Conservation (phyloP, 768 basidiomycete species). For the Suillus subluteus region DNA sequence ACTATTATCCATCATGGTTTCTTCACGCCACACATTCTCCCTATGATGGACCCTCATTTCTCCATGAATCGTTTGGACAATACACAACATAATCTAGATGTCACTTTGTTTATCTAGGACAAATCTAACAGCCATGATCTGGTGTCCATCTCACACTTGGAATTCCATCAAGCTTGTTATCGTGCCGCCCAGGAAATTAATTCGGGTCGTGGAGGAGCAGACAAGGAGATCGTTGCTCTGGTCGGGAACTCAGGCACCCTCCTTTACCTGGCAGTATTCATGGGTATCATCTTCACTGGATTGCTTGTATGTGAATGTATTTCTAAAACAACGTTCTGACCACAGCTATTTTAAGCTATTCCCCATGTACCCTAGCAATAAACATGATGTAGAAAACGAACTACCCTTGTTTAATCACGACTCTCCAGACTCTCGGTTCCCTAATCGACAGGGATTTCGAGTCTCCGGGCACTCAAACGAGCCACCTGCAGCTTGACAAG, state of each 20-base stretch:
- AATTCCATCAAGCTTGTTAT: slow-evolving; percentile 49
- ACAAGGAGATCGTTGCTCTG: slow-evolving; percentile 41
- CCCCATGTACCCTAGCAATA: slow-evolving; percentile 42
- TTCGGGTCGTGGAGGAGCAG: slow-evolving; percentile 34
- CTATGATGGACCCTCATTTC: slow-evolving; percentile 36
- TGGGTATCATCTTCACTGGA: slow-evolving; percentile 43
- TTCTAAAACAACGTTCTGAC: neutral
- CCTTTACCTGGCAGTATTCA: slow-evolving; percentile 44
- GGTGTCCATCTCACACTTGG: slow-evolving; percentile 40
- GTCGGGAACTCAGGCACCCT: slow-evolving; percentile 43
- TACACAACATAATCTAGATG: slow-evolving; percentile 31
- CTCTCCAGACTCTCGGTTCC: slow-evolving; percentile 30
- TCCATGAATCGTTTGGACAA: slow-evolving; percentile 39
- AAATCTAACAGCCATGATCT: slow-evolving; percentile 18
- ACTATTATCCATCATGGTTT: slow-evolving; percentile 4
- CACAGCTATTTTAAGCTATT: slow-evolving; percentile 32
- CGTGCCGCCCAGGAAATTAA: slow-evolving; percentile 44
- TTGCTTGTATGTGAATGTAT: slow-evolving; percentile 32
- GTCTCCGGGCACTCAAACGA: neutral
- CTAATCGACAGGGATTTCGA: slow-evolving; percentile 34
- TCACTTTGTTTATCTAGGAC: slow-evolving; percentile 32
- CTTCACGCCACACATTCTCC: slow-evolving; percentile 22
- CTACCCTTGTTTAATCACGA: slow-evolving; percentile 43
- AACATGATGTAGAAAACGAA: slow-evolving; percentile 40
- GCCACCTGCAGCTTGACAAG: slow-evolving; percentile 19